phyloP scores from a whole-genome alignment of 768 basidiomycete species.

The Podaxis sp. region DNA sequence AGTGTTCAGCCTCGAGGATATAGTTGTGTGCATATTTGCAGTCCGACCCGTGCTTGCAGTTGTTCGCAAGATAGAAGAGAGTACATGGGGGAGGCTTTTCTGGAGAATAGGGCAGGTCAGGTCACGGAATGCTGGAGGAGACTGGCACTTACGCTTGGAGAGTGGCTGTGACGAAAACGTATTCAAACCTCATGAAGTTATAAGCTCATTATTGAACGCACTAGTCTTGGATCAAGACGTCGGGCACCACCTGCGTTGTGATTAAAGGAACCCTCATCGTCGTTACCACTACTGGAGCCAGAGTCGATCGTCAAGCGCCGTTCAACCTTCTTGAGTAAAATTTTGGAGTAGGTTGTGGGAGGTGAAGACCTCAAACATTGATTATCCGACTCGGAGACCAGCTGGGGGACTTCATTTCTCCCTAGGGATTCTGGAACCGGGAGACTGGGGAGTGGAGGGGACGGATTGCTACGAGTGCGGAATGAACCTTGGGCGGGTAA shows the following conservation, averaged over 20 bases:
- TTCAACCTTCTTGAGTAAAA: background rate
- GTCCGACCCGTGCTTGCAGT: slow-evolving; percentile 53
- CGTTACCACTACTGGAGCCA: background rate
- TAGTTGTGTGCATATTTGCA: slow-evolving; percentile 67
- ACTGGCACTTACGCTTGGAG: slow-evolving; percentile 50
- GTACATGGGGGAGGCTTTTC: slow-evolving; percentile 67
- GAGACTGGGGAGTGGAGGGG: slow-evolving; percentile 1
- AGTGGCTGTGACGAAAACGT: slow-evolving; percentile 37
- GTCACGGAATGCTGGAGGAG: background rate
- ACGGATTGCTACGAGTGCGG: background rate
- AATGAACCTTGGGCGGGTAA: slow-evolving; percentile 3
- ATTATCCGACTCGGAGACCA: background rate
- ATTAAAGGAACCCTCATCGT: slow-evolving; percentile 16
- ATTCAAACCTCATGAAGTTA: slow-evolving; percentile 9
- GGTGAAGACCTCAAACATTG: background rate
- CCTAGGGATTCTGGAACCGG: slow-evolving; percentile 6
- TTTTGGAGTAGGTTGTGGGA: background rate
- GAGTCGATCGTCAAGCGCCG: background rate
- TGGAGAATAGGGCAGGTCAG: slow-evolving; percentile 21
- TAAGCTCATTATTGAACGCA: slow-evolving; percentile 19
- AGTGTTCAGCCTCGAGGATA: slow-evolving; percentile 48
- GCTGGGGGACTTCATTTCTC: background rate
- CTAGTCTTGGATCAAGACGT: slow-evolving; percentile 49
- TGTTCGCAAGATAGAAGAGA: slow-evolving; percentile 53
- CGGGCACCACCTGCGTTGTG: slow-evolving; percentile 23